A percentile compares a stretch with the other conserved stretches of the same genome.
These are phyloP conservation scores for Tuber indicum DNA, from an alignment of 495 filamentous ascomycete genomes.

Conservation along the genomic window DNA sequence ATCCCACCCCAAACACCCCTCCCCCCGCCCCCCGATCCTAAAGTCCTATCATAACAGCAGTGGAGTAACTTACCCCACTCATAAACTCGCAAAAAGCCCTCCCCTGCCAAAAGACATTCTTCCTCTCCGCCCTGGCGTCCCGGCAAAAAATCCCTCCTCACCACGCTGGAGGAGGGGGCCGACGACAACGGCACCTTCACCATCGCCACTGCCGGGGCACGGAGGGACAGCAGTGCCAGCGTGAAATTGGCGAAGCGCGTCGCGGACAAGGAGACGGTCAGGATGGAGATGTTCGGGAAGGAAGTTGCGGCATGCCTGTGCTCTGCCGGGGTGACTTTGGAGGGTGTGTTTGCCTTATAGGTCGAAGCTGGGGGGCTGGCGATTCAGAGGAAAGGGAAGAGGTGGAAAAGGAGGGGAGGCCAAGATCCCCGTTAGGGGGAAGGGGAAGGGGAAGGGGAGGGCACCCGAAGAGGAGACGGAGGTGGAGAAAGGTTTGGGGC, in stretches of 20 bases:
- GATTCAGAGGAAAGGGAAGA: constrained; percentile 15
- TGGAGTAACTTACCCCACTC: constrained; percentile 34
- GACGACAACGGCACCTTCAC: constrained; percentile 14
- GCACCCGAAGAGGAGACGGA: not conserved
- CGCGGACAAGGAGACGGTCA: not conserved
- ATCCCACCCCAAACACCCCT: constrained; percentile 13
- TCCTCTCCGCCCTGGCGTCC: constrained; percentile 19
- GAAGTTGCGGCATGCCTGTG: not conserved
- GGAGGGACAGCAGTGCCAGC: not conserved
- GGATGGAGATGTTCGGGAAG: constrained; percentile 6
- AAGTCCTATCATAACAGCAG: constrained; percentile 29
- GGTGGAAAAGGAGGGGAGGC: constrained; percentile 21
- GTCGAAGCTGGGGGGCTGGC: constrained; percentile 33
- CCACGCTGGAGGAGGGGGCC: constrained; percentile 16
- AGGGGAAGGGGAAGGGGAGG: constrained; percentile 14
- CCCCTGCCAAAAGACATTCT: constrained; percentile 22
- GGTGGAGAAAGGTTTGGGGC: constrained; percentile 34
- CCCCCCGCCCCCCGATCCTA: constrained; percentile 31
- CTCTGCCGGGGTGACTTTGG: constrained; percentile 16
- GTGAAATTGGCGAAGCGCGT: not conserved
- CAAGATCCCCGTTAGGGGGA: constrained; percentile 29
- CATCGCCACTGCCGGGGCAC: constrained; percentile 8
- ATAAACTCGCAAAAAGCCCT: constrained; percentile 30
- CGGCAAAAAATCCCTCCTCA: constrained; percentile 17
- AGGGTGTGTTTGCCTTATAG: constrained; percentile 19